A percentile compares a stretch with the other conserved stretches of the same genome.
Evolutionary conservation across 2,329 filamentous ascomycete species (phyloP).

Genomic region (Microdochium bolleyi): DNA sequence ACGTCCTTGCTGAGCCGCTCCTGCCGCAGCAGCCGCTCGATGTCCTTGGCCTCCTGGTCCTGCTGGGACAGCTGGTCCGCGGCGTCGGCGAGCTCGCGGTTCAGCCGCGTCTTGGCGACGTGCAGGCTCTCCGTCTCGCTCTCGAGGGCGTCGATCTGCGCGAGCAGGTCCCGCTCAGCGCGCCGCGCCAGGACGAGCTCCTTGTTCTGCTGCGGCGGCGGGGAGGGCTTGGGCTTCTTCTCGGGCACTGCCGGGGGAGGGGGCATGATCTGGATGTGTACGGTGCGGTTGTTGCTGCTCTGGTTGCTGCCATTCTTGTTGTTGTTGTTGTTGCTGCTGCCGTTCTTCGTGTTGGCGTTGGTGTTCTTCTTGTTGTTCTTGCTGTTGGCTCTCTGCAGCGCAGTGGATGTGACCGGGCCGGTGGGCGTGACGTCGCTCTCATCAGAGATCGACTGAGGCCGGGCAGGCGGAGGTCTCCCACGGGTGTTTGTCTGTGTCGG

Average conservation of each 20-base stretch:
- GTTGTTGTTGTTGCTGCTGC: not conserved
- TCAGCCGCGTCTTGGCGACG: not conserved
- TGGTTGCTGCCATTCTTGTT: not conserved
- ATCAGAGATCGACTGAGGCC: not conserved
- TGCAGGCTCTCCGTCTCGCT: not conserved
- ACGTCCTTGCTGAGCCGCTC: not conserved
- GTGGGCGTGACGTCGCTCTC: not conserved
- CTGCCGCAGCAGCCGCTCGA: not conserved
- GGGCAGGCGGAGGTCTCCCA: not conserved
- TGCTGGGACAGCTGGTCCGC: not conserved
- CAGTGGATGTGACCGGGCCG: not conserved
- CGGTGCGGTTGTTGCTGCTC: not conserved
- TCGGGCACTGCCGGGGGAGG: not conserved
- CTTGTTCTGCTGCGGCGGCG: not conserved
- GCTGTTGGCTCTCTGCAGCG: not conserved
- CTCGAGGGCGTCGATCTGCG: not conserved
- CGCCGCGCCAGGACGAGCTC: not conserved
- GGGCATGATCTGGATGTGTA: not conserved
- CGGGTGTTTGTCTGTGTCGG: not conserved
- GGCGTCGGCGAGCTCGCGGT: not conserved
- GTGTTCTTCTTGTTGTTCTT: not conserved
- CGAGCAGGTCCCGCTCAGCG: not conserved
- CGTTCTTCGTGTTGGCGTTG: not conserved
- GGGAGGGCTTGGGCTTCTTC: not conserved
- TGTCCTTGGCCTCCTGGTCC: not conserved